Conservation (phyloP, 805 yeast genomes). For the Ogataea ramenticola region DNA sequence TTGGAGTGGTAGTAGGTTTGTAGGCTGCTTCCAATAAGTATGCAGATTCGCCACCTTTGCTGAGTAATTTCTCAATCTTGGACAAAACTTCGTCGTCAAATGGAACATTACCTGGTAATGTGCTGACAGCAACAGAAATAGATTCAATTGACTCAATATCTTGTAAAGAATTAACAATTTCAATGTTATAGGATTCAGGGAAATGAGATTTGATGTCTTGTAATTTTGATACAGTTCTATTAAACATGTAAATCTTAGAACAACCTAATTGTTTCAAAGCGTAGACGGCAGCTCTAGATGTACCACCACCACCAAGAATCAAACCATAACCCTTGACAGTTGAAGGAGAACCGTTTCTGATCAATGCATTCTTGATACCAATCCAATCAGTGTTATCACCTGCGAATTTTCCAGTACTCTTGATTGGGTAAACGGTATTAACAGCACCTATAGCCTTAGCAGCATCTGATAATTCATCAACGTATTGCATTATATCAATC, state of each 20-base stretch:
- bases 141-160: constrained; percentile 37
- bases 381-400: constrained; percentile 97
- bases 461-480: constrained; percentile 62
- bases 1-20: constrained; percentile 80
- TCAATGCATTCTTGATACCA: constrained; percentile 71
- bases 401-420: constrained; percentile 33
- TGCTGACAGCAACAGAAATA: constrained; percentile 61
- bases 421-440: constrained; percentile 69
- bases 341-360: constrained; percentile 52
- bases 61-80: constrained; percentile 41
- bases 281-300: constrained; percentile 89
- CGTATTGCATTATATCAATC: constrained; percentile 63
- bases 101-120: constrained; percentile 79
- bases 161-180: constrained; percentile 42
- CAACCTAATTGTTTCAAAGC: constrained; percentile 81
- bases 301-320: constrained; percentile 96
- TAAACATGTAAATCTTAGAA: constrained; percentile 63
- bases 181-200: constrained; percentile 51
- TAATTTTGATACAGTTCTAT: constrained; percentile 69
- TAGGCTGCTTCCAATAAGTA: constrained; percentile 87
- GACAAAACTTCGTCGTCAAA: constrained; percentile 44
- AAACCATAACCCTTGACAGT: constrained; percentile 46
- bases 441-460: constrained; percentile 89
- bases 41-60: constrained; percentile 40
- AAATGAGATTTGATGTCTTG: constrained; percentile 51